Evolutionary conservation across 2,329 filamentous ascomycete genomes (phyloP), one percentile per base, ranked within the genome.

Genomic region (Endoconidiophora laricicola): DNA sequence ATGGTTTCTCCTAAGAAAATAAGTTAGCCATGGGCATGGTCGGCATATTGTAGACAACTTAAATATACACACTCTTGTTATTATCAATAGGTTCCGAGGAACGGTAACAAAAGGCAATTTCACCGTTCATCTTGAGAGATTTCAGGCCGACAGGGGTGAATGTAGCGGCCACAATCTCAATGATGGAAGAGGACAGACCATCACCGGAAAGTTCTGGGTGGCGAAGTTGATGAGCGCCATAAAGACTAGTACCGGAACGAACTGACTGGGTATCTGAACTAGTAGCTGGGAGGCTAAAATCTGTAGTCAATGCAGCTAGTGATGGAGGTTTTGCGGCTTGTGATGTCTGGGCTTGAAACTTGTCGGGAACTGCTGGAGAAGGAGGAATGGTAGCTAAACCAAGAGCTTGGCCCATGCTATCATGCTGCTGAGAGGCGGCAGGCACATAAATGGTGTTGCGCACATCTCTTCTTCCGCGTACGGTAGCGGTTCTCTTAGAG

Each of bases 401-500:
- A 29, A 53, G 44, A 29, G 48, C 44, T 33, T 50, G 47, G n/a
- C 48, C 43, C 18, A 53, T 45, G n/a, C 47, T 50, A 16, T 47
- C 43, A 20, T 47, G 47, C n/a, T 46, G 50, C 23, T 46, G 50
- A 4, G 61, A 59, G 6, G 62, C 56, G 3, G 66, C 62, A 7
- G 85, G 81, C 55, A 88, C 72, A 60, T 91, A 90, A 49, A 94
- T 80, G 1, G 88, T 95, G 64, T 94, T 94, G 53, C 90, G 78
- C 55, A 93, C 86, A 62, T 96, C 90, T 60, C 91, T 77, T 54
- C 91, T 82, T 47, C 91, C 91, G 57, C 91, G 78, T 14, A 94
- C 70, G 12, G 87, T 95, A 43, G 84, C 82, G 12, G 76, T 68
- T 58, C 79, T 83, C 23, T 83, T 76, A 51, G 76, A 74, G 18